A percentile compares a stretch with the other conserved stretches of the same genome.
phyloP scores from a whole-genome alignment of 1,139 yeast species.

The Yamadazyma trypodendri region DNA sequence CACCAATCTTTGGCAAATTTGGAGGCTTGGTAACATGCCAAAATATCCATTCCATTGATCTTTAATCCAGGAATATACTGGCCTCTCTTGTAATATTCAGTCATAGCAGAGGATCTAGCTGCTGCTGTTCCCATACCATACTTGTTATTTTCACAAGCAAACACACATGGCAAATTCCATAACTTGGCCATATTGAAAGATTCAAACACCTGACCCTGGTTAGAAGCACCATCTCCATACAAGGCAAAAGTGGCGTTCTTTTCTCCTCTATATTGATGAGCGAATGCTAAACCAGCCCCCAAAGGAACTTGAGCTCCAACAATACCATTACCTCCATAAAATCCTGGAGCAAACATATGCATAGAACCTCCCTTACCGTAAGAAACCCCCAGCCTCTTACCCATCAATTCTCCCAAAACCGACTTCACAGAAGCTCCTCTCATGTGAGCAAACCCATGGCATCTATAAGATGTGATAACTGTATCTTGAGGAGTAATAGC shows the following conservation, averaged over 20 bases:
- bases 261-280: constrained; percentile 90
- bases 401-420: constrained; percentile 94
- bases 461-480: constrained; percentile 94
- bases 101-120: constrained; percentile 91
- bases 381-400: constrained; percentile 92
- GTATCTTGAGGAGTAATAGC: constrained; percentile 85
- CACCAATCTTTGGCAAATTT: constrained; percentile 97
- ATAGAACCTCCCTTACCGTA: constrained; percentile 99
- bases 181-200: constrained; percentile 98
- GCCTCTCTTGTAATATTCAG: constrained; percentile 98
- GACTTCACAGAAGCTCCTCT: constrained; percentile 91
- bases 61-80: constrained; percentile 98
- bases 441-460: constrained; percentile 97
- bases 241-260: constrained; percentile 80
- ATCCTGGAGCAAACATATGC: constrained; percentile 96
- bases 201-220: constrained; percentile 99
- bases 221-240: constrained; percentile 99
- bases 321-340: constrained; percentile 99
- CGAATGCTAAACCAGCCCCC: constrained; percentile 96
- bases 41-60: constrained; percentile 97
- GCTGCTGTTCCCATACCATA: constrained; percentile 99
- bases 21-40: constrained; percentile 94
- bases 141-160: constrained; percentile 97
- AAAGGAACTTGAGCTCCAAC: constrained; percentile 99
- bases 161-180: constrained; percentile 93